phyloP scores from a whole-genome alignment of 345 rosid genomes.

The Luvunga scandens region DNA sequence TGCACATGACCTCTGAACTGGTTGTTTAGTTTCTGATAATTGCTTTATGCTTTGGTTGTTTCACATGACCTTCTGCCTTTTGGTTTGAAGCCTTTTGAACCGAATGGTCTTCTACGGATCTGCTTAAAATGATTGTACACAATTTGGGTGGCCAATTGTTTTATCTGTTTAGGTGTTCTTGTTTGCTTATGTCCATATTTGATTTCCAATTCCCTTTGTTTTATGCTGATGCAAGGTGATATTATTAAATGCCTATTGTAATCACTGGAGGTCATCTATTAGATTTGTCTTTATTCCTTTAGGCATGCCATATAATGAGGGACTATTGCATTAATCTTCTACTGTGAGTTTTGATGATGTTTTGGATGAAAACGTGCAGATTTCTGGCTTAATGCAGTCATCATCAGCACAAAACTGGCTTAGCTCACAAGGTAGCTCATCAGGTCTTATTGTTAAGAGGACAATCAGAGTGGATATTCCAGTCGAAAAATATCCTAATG shows the following conservation, averaged over 20 bases:
- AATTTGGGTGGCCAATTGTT: slow-evolving; percentile 12
- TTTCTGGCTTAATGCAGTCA: slow-evolving; percentile 55
- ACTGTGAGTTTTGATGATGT: slow-evolving; percentile 25
- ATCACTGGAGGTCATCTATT: not conserved
- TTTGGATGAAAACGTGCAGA: slow-evolving; percentile 48
- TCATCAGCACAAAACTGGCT: slow-evolving; percentile 78
- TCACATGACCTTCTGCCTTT: not conserved
- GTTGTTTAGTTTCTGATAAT: slow-evolving; percentile 4
- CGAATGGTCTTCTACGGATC: not conserved
- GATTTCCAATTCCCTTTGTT: not conserved
- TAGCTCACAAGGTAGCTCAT: slow-evolving; percentile 68
- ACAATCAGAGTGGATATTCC: slow-evolving; percentile 95
- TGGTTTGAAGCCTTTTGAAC: slow-evolving; percentile 5
- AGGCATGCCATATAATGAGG: not conserved
- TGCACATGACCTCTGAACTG: not conserved
- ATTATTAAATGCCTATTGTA: not conserved
- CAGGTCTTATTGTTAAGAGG: slow-evolving; percentile 85
- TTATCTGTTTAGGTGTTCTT: slow-evolving; percentile 3
- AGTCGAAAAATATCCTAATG: slow-evolving; percentile 76
- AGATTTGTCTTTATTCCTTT: not conserved
- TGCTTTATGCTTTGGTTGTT: not conserved
- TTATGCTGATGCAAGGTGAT: slow-evolving; percentile 9
- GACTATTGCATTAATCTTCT: not conserved
- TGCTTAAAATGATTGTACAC: not conserved
- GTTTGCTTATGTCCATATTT: not conserved